These are phyloP conservation scores for Sphaerulina musiva DNA, from an alignment of 2,329 filamentous ascomycete genomes.

Conservation along the genomic window DNA sequence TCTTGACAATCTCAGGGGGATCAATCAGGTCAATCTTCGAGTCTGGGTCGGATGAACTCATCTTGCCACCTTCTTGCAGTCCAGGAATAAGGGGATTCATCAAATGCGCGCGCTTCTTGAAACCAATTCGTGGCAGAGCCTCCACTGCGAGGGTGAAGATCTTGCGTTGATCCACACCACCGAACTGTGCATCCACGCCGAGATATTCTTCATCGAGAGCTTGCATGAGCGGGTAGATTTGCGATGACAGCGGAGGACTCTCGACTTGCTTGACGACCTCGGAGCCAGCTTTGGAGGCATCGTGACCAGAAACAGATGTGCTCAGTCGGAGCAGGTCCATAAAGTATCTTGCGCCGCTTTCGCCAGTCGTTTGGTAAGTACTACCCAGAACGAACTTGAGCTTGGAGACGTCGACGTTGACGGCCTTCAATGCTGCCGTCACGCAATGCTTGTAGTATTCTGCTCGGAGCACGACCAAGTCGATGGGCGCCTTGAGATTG, in stretches of 20 bases:
- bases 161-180: conserved; percentile 78
- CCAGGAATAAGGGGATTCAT: conserved; percentile 90
- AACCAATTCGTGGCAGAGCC: conserved; percentile 76
- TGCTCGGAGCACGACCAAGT: conserved; percentile 74
- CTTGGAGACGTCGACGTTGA: conserved; percentile 70
- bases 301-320: conserved; percentile 64
- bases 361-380: conserved; percentile 52
- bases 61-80: conserved; percentile 68
- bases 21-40: conserved; percentile 95
- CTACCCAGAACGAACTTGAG: conserved; percentile 80
- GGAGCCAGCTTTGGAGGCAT: conserved; percentile 82
- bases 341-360: conserved; percentile 60
- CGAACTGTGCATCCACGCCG: conserved; percentile 80
- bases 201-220: conserved; percentile 87
- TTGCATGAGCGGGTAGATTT: conserved; percentile 83
- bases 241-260: conserved; percentile 65
- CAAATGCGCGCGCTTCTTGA: conserved; percentile 66
- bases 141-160: conserved; percentile 82
- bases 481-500: conserved; percentile 60
- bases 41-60: conserved; percentile 63
- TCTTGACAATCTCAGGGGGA: conserved; percentile 61
- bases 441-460: conserved; percentile 79
- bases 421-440: conserved; percentile 65
- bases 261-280: conserved; percentile 90
- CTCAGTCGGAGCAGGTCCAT: conserved; percentile 83